Conservation (phyloP, 768 basidiomycete genomes). For the Cystofilobasidium macerans region DNA sequence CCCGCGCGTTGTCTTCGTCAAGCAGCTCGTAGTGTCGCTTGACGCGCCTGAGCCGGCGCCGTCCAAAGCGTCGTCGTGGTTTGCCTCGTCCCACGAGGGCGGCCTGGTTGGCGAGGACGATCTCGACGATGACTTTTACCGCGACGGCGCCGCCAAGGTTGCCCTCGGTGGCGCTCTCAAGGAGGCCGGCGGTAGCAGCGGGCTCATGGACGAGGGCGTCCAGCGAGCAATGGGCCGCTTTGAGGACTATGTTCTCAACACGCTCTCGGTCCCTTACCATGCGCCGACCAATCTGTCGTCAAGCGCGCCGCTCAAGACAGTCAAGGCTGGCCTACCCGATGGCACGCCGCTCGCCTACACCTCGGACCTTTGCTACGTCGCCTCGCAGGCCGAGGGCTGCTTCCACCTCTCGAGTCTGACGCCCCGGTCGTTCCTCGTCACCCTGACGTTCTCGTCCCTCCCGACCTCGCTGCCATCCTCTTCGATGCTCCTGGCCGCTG, state of each 20-base stretch:
- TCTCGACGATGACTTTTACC: background rate
- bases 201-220: conserved; percentile 20
- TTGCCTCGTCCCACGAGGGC: background rate
- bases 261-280: conserved; percentile 29
- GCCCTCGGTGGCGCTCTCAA: background rate
- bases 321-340: conserved; percentile 43
- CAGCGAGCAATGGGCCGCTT: conserved; percentile 18
- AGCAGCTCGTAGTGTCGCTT: conserved; percentile 58
- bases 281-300: conserved; percentile 47
- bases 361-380: conserved; percentile 45
- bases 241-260: conserved; percentile 22
- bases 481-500: conserved; percentile 30
- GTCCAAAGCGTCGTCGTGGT: conserved; percentile 20
- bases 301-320: conserved; percentile 34
- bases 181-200: background rate
- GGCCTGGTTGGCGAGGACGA: conserved; percentile 4
- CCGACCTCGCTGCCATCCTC: conserved; percentile 42
- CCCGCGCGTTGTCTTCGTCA: conserved; percentile 50
- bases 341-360: conserved; percentile 45
- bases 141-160: background rate
- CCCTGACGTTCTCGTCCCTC: conserved; percentile 43
- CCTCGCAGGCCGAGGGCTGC: conserved; percentile 40
- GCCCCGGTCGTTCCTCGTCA: conserved; percentile 35
- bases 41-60: conserved; percentile 35
- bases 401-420: conserved; percentile 37